A percentile compares a stretch with the other conserved stretches of the same genome.
These are phyloP conservation scores for Podospora comata DNA, from an alignment of 495 filamentous ascomycete species.

Conservation along the genomic window DNA sequence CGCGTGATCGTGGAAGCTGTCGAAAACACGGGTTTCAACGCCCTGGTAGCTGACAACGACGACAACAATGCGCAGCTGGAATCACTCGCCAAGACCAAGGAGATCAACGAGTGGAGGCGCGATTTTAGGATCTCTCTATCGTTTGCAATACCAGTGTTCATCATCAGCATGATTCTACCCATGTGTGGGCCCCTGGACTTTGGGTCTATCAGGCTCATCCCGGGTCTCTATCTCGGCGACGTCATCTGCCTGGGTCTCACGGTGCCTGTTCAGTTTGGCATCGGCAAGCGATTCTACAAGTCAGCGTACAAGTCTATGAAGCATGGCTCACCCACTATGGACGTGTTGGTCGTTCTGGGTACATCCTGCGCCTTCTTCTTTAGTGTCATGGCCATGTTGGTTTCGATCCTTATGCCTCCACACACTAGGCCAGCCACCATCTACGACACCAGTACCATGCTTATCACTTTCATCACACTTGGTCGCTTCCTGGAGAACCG, in stretches of 20 bases:
- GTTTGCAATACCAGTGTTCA: slow-evolving; percentile 88
- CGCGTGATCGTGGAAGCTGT: slow-evolving; percentile 78
- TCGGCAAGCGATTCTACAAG: slow-evolving; percentile 87
- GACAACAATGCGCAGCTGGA: slow-evolving; percentile 97
- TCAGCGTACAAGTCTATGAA: slow-evolving; percentile 87
- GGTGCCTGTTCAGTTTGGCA: slow-evolving; percentile 92
- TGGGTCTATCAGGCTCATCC: slow-evolving; percentile 59
- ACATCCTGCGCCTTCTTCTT: slow-evolving; percentile 99
- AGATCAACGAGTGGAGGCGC: slow-evolving; percentile 86
- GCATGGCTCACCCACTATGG: slow-evolving; percentile 93
- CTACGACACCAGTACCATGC: slow-evolving; percentile 98
- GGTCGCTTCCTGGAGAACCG: slow-evolving; percentile 91
- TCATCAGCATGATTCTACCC: slow-evolving; percentile 88
- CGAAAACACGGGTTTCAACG: slow-evolving; percentile 79
- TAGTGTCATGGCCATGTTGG: slow-evolving; percentile 81
- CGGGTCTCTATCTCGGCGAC: slow-evolving; percentile 85
- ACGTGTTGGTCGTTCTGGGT: slow-evolving; percentile 89
- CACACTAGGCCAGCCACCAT: slow-evolving; percentile 80
- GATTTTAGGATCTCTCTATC: slow-evolving; percentile 70
- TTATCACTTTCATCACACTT: slow-evolving; percentile 93
- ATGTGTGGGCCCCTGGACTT: slow-evolving; percentile 78
- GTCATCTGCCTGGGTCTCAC: slow-evolving; percentile 78
- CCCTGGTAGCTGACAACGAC: slow-evolving; percentile 81
- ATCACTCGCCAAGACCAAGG: slow-evolving; percentile 90
- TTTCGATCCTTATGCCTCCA: slow-evolving; percentile 65